These are phyloP conservation scores for Rubia tinctorum DNA, from an alignment of 305 asterid species.

Conservation along the genomic window DNA sequence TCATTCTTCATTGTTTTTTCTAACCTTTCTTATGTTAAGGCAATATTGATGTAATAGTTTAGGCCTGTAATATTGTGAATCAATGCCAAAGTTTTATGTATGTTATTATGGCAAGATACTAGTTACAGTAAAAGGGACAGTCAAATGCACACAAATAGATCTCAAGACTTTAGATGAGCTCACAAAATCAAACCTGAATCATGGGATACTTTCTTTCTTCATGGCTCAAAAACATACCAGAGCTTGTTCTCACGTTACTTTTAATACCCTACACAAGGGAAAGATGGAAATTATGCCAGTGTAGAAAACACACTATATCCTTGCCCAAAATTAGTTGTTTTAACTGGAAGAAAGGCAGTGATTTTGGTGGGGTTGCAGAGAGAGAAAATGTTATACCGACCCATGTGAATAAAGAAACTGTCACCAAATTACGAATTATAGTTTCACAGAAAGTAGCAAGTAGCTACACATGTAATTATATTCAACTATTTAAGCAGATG, in stretches of 20 bases:
- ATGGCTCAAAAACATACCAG: slow-evolving; percentile 80
- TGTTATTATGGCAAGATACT: background rate
- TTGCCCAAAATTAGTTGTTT: background rate
- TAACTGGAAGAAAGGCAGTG: background rate
- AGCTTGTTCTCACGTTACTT: slow-evolving; percentile 85
- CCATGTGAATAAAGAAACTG: background rate
- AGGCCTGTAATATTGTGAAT: too few relatives aligned
- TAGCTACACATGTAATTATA: background rate
- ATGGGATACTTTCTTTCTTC: slow-evolving; percentile 71
- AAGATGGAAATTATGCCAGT: background rate
- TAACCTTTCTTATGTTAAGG: background rate
- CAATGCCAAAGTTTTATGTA: too few relatives aligned
- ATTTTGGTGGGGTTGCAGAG: background rate
- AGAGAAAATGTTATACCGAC: background rate
- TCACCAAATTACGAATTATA: background rate
- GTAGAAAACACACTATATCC: background rate
- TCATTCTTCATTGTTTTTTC: background rate
- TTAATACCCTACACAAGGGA: slow-evolving; percentile 54
- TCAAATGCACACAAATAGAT: background rate
- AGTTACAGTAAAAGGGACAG: background rate
- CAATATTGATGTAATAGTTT: too few relatives aligned
- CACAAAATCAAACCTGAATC: slow-evolving; percentile 55
- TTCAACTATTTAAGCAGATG: background rate
- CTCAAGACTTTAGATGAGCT: background rate
- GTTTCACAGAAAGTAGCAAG: background rate